Evolutionary conservation across 371 early-diverging fungal genomes (phyloP).

Genomic region (Mortierella sp.): DNA sequence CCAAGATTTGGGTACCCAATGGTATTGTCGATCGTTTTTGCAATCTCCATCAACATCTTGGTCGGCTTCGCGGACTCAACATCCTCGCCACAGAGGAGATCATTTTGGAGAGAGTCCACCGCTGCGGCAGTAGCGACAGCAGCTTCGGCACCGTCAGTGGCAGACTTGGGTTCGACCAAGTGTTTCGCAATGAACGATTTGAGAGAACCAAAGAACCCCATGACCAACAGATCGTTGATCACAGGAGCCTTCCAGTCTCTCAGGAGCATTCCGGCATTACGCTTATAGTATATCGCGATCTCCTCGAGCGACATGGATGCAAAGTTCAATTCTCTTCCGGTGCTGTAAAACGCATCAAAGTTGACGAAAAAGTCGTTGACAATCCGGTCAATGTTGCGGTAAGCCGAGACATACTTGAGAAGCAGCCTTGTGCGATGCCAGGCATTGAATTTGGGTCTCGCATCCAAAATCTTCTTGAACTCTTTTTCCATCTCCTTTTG

Average conservation of each 20-base stretch:
- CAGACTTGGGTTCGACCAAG: constrained; percentile 37
- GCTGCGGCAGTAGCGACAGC: constrained; percentile 43
- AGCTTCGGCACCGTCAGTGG: constrained; percentile 27
- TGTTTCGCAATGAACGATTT: constrained; percentile 55
- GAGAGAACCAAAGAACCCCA: constrained; percentile 53
- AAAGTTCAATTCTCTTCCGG: constrained; percentile 47
- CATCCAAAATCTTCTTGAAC: constrained; percentile 46
- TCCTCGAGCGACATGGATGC: constrained; percentile 45
- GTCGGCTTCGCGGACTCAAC: constrained; percentile 54
- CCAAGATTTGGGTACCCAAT: constrained; percentile 41
- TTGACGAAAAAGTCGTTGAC: constrained; percentile 47
- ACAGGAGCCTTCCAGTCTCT: constrained; percentile 53
- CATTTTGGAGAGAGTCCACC: constrained; percentile 53
- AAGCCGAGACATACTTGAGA: constrained; percentile 50
- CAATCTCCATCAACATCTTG: constrained; percentile 55
- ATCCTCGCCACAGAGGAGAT: constrained; percentile 50
- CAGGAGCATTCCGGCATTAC: constrained; percentile 34
- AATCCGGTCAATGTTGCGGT: constrained; percentile 50
- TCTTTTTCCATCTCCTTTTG: constrained; percentile 49
- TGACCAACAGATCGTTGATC: constrained; percentile 47
- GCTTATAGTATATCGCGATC: constrained; percentile 44
- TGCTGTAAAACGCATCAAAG: constrained; percentile 49
- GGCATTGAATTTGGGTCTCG: constrained; percentile 42
- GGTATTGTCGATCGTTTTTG: constrained; percentile 35
- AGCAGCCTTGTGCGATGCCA: constrained; percentile 42